A percentile compares a stretch with the other conserved stretches of the same genome.
Evolutionary conservation across 2,329 filamentous ascomycete species (phyloP).

Genomic region (Ambrosiella cleistominuta): DNA sequence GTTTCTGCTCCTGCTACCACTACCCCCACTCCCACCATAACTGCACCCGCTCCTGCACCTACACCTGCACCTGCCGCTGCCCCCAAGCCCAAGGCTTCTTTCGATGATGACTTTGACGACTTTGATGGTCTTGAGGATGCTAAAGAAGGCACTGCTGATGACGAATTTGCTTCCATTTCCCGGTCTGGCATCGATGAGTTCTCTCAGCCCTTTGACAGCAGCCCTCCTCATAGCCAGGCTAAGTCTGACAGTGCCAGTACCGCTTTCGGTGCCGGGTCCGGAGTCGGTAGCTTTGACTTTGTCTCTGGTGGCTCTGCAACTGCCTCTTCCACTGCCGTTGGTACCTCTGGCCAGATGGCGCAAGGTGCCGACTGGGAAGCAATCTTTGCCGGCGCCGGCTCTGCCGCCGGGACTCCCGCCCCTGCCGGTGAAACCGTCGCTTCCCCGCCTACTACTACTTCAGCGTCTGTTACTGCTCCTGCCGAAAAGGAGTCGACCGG

Average conservation of each 20-base stretch:
- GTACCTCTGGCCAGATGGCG: conserved; percentile 22
- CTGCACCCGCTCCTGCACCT: conserved; percentile 16
- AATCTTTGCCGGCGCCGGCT: conserved; percentile 43
- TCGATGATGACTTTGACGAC: conserved; percentile 62
- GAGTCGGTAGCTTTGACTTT: conserved; percentile 42
- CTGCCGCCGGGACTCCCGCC: conserved; percentile 16
- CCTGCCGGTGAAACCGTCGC: conserved; percentile 13
- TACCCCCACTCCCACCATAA: conserved; percentile 14
- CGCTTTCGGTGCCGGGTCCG: conserved; percentile 28
- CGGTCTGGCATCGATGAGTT: conserved; percentile 59
- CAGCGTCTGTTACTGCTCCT: conserved; percentile 14
- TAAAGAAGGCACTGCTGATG: conserved; percentile 61
- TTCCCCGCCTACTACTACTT: conserved; percentile 14
- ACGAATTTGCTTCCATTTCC: conserved; percentile 62
- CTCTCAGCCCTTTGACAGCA: conserved; percentile 65
- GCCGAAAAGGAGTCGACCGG: conserved; percentile 45
- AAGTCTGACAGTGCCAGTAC: conserved; percentile 31
- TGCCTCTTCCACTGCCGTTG: conserved; percentile 14
- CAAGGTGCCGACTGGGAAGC: conserved; percentile 75
- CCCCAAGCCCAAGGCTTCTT: conserved; percentile 32
- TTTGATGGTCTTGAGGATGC: conserved; percentile 74
- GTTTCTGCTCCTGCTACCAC: conserved; percentile 4
- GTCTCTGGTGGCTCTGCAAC: conserved; percentile 21
- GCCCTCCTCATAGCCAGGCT: conserved; percentile 34
- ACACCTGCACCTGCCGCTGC: conserved; percentile 18